Conservation (phyloP, 495 filamentous ascomycete species). For the Cryomyces minteri region DNA sequence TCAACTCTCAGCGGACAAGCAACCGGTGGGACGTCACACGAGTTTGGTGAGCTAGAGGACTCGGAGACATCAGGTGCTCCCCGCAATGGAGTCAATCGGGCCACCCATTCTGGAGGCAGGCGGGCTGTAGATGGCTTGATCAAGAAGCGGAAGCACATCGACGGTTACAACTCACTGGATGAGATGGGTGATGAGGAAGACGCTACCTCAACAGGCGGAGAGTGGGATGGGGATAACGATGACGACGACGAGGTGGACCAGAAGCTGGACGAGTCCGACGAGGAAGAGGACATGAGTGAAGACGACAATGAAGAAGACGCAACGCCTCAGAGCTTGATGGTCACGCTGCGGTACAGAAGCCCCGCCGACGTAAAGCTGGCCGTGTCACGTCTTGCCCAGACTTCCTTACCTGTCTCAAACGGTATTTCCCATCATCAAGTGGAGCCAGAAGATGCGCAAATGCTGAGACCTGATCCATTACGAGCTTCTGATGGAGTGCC, state of each 20-base stretch:
- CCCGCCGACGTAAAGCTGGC: no score
- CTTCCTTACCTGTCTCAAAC: no score
- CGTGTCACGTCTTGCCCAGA: no score
- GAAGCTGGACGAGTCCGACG: conserved; percentile 12
- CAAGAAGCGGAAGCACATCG: conserved; percentile 22
- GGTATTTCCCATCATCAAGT: no score
- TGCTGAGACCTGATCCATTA: no score
- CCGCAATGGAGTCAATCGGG: conserved; percentile 10
- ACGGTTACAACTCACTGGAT: conserved; percentile 33
- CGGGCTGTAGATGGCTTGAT: conserved; percentile 21
- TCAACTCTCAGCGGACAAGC: conserved; percentile 35
- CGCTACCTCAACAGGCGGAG: conserved; percentile 33
- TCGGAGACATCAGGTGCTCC: conserved; percentile 16
- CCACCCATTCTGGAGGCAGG: conserved; percentile 8
- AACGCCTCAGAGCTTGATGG: conserved; percentile 14
- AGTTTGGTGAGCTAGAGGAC: conserved; percentile 14
- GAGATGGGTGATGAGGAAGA: conserved; percentile 50
- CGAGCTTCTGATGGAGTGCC: no score
- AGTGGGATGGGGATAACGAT: conserved; percentile 54
- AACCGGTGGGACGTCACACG: conserved; percentile 11
- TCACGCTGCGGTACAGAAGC: conserved; percentile 7
- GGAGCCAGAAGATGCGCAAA: no score
- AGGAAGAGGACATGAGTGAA: conserved; percentile 8
- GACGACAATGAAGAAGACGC: conserved; percentile 7
- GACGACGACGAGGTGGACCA: conserved; percentile 42